Evolutionary conservation across 2,329 filamentous ascomycete species (phyloP).

Genomic region (Zymoseptoria pseudotritici): DNA sequence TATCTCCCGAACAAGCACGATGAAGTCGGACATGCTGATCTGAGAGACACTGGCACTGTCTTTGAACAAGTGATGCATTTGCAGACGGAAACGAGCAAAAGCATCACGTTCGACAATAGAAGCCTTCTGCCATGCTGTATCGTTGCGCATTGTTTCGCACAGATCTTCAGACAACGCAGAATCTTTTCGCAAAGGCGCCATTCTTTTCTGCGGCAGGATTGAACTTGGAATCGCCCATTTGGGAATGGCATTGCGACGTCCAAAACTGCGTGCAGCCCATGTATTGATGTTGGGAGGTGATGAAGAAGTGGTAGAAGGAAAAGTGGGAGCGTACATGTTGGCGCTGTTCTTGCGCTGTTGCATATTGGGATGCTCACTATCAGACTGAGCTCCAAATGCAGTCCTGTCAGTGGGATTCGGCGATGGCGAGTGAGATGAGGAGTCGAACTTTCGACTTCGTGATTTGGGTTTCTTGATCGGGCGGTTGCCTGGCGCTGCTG

Average conservation of each 20-base stretch:
- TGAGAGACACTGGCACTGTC: conserved; percentile 5
- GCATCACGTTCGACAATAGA: conserved; percentile 12
- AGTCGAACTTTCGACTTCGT: conserved; percentile 19
- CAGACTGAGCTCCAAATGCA: conserved; percentile 9
- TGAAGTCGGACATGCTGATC: conserved; percentile 22
- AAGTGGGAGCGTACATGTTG: conserved; percentile 27
- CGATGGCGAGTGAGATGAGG: conserved; percentile 2
- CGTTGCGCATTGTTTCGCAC: background rate
- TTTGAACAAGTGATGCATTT: background rate
- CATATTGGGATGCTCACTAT: conserved; percentile 19
- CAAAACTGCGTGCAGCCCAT: conserved; percentile 13
- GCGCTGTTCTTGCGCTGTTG: conserved; percentile 24
- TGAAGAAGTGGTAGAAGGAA: conserved; percentile 7
- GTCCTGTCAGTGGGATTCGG: conserved; percentile 3
- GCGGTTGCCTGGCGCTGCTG: conserved; percentile 13
- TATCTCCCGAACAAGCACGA: conserved; percentile 17
- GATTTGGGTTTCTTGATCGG: conserved; percentile 28
- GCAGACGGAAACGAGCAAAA: conserved; percentile 9
- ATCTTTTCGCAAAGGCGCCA: background rate
- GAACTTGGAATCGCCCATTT: conserved; percentile 25
- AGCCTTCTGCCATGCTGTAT: conserved; percentile 10
- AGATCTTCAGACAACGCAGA: background rate
- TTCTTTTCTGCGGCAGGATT: conserved; percentile 6
- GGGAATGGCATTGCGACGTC: conserved; percentile 16
- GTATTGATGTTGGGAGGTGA: conserved; percentile 5